Evolutionary conservation across 1,284 basidiomycete genomes (phyloP).

Genomic region (Austroboletus novae-zelandiae): DNA sequence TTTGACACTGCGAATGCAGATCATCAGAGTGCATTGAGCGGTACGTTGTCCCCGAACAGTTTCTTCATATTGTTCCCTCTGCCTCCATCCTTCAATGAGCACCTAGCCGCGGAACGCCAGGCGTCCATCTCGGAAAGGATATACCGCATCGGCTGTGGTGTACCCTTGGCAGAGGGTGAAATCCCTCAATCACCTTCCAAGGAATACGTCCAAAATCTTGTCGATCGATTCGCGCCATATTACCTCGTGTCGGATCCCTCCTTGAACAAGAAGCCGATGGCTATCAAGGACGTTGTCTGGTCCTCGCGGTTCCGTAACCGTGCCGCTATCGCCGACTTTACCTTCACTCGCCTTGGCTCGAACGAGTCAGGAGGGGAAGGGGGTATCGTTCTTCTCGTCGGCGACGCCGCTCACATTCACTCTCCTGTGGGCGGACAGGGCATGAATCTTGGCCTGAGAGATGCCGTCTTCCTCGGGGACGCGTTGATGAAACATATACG

Average conservation of each 20-base stretch:
- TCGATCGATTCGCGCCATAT: constrained; percentile 37
- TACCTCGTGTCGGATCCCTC: constrained; percentile 20
- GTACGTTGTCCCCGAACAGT: constrained; percentile 21
- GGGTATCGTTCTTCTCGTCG: constrained; percentile 34
- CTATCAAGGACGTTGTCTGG: constrained; percentile 35
- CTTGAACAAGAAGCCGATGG: constrained; percentile 19
- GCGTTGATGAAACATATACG: constrained; percentile 21
- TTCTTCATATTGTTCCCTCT: constrained; percentile 32
- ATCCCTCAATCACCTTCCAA: constrained; percentile 32
- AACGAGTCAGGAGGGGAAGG: constrained; percentile 9
- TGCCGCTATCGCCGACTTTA: constrained; percentile 35
- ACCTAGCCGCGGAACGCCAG: constrained; percentile 15
- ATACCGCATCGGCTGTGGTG: constrained; percentile 36
- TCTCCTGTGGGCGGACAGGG: constrained; percentile 48
- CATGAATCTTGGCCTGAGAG: constrained; percentile 48
- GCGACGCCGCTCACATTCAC: constrained; percentile 47
- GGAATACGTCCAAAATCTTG: constrained; percentile 37
- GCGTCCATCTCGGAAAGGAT: constrained; percentile 9
- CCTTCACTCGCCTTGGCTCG: constrained; percentile 27
- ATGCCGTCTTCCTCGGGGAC: constrained; percentile 37
- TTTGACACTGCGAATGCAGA: constrained; percentile 8
- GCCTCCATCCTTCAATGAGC: constrained; percentile 25
- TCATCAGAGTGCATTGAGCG: not conserved
- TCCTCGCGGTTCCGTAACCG: constrained; percentile 41
- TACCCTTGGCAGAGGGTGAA: constrained; percentile 31